phyloP scores from a whole-genome alignment of 306 rosid species.

The Acacia crassicarpa region DNA sequence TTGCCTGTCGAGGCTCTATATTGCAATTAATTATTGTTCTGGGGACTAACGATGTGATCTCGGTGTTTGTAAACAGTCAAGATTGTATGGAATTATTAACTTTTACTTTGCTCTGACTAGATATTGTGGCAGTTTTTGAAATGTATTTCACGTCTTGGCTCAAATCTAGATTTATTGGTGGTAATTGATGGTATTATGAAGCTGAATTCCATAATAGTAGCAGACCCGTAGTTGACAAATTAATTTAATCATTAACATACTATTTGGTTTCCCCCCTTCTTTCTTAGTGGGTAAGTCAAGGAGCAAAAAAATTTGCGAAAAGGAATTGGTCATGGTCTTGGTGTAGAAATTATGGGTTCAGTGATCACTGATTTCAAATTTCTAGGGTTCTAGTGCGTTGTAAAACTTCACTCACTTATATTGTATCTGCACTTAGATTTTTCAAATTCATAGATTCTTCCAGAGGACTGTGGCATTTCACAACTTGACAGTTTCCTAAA shows the following conservation, averaged over 20 bases:
- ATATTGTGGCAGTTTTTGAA: not conserved
- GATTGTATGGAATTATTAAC: slow-evolving; percentile 1
- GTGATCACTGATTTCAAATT: not conserved
- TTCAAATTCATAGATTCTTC: slow-evolving; percentile 17
- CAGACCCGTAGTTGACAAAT: not conserved
- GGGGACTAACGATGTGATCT: slow-evolving; percentile 1
- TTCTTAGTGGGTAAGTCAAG: not conserved
- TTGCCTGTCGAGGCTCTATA: not conserved
- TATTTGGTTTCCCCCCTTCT: not conserved
- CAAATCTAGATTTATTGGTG: not conserved
- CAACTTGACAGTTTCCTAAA: not conserved
- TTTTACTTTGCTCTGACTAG: not conserved
- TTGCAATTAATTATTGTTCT: slow-evolving; percentile 3
- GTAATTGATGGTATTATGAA: not conserved
- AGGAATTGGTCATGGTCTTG: not conserved
- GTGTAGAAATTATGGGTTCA: not conserved
- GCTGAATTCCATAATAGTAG: not conserved
- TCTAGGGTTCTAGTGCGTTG: not conserved
- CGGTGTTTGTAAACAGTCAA: not conserved
- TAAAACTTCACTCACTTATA: not conserved
- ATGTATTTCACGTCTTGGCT: not conserved
- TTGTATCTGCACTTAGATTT: slow-evolving; percentile 14
- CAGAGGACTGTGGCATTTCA: not conserved
- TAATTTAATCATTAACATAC: too few species aligned
- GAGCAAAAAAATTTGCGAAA: not conserved